phyloP scores from a whole-genome alignment of 2,329 filamentous ascomycete species.

The Penicillium sp. region DNA sequence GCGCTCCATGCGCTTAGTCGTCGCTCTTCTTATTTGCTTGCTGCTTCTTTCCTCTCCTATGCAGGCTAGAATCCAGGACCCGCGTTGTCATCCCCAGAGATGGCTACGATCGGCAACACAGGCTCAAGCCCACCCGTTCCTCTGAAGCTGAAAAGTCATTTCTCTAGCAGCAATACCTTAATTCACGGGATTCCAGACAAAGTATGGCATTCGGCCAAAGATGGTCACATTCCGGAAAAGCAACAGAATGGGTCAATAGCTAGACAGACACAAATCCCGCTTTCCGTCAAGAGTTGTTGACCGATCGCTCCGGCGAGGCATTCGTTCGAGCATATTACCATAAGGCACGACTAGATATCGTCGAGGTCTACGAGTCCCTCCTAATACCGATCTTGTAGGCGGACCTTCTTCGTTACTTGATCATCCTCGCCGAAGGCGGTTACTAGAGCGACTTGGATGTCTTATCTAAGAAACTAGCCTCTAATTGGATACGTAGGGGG shows the following conservation, averaged over 20 bases:
- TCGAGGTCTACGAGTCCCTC: constrained; percentile 34
- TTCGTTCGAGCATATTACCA: constrained; percentile 34
- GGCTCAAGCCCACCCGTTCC: not conserved
- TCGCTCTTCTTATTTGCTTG: not conserved
- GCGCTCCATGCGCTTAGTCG: not conserved
- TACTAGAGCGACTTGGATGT: constrained; percentile 44
- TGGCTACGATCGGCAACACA: not conserved
- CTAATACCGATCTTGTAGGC: constrained; percentile 39
- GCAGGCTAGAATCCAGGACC: not conserved
- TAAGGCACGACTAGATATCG: constrained; percentile 35
- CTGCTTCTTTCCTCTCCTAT: not conserved
- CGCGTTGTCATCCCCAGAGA: not conserved
- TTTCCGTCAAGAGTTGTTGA: constrained; percentile 26
- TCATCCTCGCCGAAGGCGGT: constrained; percentile 41
- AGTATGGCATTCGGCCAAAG: constrained; percentile 21
- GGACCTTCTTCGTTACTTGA: constrained; percentile 43
- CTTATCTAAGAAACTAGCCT: constrained; percentile 31
- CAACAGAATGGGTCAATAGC: constrained; percentile 14
- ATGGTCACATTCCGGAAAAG: constrained; percentile 20
- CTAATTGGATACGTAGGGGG: constrained; percentile 36
- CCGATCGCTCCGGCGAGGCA: constrained; percentile 27
- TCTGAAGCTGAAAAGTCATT: not conserved
- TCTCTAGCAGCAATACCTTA: not conserved
- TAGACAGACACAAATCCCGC: constrained; percentile 29
- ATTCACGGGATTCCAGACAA: constrained; percentile 13